Percentiles rank a stretch among this genome's conserved stretches.
Conservation (phyloP, 75 land plant species). For the Sequoia sempervirens region DNA sequence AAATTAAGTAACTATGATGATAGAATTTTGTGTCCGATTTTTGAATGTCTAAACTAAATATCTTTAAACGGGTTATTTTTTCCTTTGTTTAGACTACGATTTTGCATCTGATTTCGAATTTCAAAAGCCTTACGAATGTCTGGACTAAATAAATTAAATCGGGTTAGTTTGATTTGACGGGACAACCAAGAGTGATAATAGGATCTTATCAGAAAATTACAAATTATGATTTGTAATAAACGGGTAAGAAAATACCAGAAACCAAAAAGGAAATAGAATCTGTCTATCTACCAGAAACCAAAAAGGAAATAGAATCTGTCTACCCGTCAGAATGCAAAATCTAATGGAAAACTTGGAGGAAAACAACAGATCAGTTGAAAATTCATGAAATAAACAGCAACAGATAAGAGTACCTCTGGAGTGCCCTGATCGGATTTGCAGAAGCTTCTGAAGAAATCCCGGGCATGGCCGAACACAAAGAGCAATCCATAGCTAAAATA, state of each 20-base stretch:
- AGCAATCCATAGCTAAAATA: too few relatives aligned
- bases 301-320: neutral
- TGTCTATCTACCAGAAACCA: too few relatives aligned
- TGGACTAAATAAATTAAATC: neutral
- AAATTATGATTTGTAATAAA: neutral
- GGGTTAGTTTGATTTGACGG: neutral
- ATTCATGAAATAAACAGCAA: neutral
- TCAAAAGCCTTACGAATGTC: neutral
- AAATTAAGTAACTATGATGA: too few relatives aligned
- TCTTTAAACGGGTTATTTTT: too few relatives aligned
- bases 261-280: too few relatives aligned
- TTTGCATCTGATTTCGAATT: neutral
- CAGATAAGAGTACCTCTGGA: neutral
- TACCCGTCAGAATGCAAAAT: neutral
- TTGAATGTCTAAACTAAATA: too few relatives aligned
- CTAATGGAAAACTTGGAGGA: neutral
- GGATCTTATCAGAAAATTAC: neutral
- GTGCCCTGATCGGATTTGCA: conserved; percentile 24
- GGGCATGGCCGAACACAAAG: conserved; percentile 67
- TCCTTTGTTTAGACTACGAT: too few relatives aligned
- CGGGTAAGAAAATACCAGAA: neutral
- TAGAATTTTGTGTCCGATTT: too few relatives aligned
- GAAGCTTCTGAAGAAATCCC: conserved; percentile 66
- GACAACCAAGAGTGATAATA: neutral
- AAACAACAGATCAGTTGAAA: neutral